Base-by-base conservation (phyloP, 768 basidiomycete genomes). In the Rhodotorula toruloides region DNA sequence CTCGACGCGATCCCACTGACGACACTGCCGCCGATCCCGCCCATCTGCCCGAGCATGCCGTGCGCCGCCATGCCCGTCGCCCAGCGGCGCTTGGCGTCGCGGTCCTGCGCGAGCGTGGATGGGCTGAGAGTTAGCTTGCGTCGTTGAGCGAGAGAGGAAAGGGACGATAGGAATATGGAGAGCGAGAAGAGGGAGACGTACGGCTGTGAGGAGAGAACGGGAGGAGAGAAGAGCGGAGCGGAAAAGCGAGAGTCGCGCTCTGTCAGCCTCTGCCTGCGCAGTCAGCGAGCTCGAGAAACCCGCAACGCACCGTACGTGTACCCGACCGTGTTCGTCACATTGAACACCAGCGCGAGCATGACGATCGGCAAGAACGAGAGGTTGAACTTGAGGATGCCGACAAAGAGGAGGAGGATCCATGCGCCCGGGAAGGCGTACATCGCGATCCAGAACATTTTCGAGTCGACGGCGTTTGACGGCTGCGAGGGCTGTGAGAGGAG, bases 41-140 rank as follows among this genome's bases (percentile, higher is more conserved):
- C 87, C 34, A 91, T 76, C 21, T 86, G 86, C 72, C 88, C 78
- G 57, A 83, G 81, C 86, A 89, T 89, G 43, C 82, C 82, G 4
- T 83, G 83, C n/a, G 86, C 81, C 19, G 84, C 83, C 25, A 89
- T 82, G 34, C 81, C 83, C 64, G 84, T 86, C 5, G 91, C 91
- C 94, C 91, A 97, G 58, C 85, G 84, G 73, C 87, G 84, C 77
- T 96, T 96, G 34, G 94, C 90, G 74, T 98, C 94, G 55, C 92
- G 86, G 76, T 94, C 91, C 53, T 68, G 59, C 49, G 46, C 88
- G 73, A 10, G 61, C 39, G 12, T 22, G 49, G 67, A 48, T 47
- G 25, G 2, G 25, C 48, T 57, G 61, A 34, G 36, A n/a, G 27
- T 49, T 17, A 44, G 40, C 49, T 29, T 43, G 52, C 58, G 36